Evolutionary conservation across 1,284 basidiomycete genomes (phyloP).

Genomic region (Rhodofomes roseus): DNA sequence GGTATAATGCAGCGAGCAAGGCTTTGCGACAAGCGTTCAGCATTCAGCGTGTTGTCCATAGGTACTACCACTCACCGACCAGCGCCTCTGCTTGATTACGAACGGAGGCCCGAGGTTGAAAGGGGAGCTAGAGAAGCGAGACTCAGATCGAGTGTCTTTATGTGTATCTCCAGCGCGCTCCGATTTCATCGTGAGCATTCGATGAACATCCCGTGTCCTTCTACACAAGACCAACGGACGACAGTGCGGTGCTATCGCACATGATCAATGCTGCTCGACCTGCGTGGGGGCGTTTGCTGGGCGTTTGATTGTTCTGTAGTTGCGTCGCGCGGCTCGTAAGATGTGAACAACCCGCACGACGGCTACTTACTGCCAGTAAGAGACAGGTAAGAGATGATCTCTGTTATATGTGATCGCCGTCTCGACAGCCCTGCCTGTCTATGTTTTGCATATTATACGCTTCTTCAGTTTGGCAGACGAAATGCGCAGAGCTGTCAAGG

Average conservation of each 20-base stretch:
- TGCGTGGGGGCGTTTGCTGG: too few species aligned
- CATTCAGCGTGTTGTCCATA: background rate
- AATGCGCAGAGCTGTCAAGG: too few species aligned
- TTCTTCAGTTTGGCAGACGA: too few species aligned
- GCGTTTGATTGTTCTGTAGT: background rate
- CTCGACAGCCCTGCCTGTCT: background rate
- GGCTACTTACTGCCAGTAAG: too few species aligned
- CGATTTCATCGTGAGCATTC: background rate
- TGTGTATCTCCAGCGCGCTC: background rate
- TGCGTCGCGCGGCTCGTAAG: background rate
- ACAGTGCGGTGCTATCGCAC: background rate
- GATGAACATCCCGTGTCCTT: background rate
- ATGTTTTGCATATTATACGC: too few species aligned
- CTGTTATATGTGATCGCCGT: too few species aligned
- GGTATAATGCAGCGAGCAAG: background rate
- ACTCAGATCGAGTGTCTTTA: background rate
- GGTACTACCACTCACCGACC: background rate
- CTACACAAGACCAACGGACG: background rate
- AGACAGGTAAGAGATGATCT: too few species aligned
- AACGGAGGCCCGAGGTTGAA: background rate
- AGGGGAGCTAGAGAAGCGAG: background rate
- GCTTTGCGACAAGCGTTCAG: background rate
- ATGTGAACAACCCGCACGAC: background rate
- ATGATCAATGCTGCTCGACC: background rate
- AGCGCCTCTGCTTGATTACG: background rate